Base-by-base conservation (phyloP, 2,329 filamentous ascomycete genomes). In the Sarocladiaceae sp. region DNA sequence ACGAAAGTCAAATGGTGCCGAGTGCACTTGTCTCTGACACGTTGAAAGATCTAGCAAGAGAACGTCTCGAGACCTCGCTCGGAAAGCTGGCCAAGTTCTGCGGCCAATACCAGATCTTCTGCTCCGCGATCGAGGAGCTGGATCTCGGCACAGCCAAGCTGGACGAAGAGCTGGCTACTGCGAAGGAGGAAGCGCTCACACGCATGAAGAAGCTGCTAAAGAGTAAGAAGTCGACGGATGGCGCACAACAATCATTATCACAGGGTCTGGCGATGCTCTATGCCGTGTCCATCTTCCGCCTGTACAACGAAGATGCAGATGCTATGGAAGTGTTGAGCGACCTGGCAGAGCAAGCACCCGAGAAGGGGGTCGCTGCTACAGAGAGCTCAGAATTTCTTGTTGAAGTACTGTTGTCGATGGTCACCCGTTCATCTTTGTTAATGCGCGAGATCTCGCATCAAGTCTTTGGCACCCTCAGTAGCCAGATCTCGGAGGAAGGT, bases 301-400 rank as follows among this genome's bases (percentile, higher is more conserved):
- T 96, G 8, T 96, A 96, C 71, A 92, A 93, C 61, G 89, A 90
- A 22, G 91, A 96, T 54, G 78, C 87, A 0, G 94, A 97, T 63
- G 89, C 91, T 0, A 80, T 96, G 20, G 84, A 87, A 47, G 86
- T 94, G 55, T 73, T 97, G 8, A 82, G 88, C 51, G 93, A 97
- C 59, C 76, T 97, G n/a, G 81, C 87, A 58, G 76, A 86, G 54
- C 91, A 87, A 65, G 87, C 86, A 54, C 78, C 87, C 39, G 84
- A 83, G 62, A 78, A 83, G 58, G 52, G 46, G 17, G 74, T 82
- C 60, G 68, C 73, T 1, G 80, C 79, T 6, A 20, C 20, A n/a
- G 31, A 37, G 29, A 75, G 76, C 11, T 87, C 90, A 0, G 84
- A 89, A 61, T 78, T 90, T 23, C 71, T 97, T 8, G 84, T 97